Percentiles rank a stretch among this genome's conserved stretches.
These are phyloP conservation scores for Cryphonectria naterciae DNA, from an alignment of 2,329 filamentous ascomycete genomes.

Conservation along the genomic window DNA sequence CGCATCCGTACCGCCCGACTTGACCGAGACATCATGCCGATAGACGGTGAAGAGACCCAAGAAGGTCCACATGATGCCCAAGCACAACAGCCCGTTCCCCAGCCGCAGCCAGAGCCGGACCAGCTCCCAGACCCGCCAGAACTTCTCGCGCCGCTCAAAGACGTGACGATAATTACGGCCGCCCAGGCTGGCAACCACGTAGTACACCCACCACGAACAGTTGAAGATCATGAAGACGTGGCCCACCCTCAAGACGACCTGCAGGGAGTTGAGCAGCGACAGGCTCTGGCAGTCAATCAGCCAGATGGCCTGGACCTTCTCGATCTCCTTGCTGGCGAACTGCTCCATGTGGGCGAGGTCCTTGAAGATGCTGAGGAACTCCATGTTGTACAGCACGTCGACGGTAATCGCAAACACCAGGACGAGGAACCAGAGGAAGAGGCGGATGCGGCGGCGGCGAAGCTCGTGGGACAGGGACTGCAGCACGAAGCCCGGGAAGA, in stretches of 20 bases:
- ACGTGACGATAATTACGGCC: not conserved
- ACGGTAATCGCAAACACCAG: slow-evolving; percentile 29
- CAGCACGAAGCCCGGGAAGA: slow-evolving; percentile 25
- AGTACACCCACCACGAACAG: slow-evolving; percentile 30
- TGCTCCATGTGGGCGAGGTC: not conserved
- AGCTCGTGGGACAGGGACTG: slow-evolving; percentile 28
- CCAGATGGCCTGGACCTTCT: slow-evolving; percentile 20
- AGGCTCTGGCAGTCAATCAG: slow-evolving; percentile 22
- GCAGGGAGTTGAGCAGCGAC: slow-evolving; percentile 15
- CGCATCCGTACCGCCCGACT: slow-evolving; percentile 32
- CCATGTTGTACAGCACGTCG: slow-evolving; percentile 29
- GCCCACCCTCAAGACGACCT: slow-evolving; percentile 12
- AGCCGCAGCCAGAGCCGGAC: slow-evolving; percentile 23
- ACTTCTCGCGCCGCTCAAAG: not conserved
- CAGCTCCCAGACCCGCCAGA: slow-evolving; percentile 19
- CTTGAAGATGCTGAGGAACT: slow-evolving; percentile 23
- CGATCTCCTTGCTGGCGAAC: slow-evolving; percentile 6
- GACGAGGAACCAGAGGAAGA: slow-evolving; percentile 32
- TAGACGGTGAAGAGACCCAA: slow-evolving; percentile 36
- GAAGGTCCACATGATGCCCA: slow-evolving; percentile 37
- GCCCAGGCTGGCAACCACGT: slow-evolving; percentile 16
- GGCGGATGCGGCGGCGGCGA: slow-evolving; percentile 30
- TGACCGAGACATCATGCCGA: slow-evolving; percentile 30
- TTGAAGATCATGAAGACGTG: slow-evolving; percentile 29
- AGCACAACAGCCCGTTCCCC: slow-evolving; percentile 30